These are phyloP conservation scores for Alternaria alternata DNA, from an alignment of 2,329 filamentous ascomycete genomes.

Conservation along the genomic window DNA sequence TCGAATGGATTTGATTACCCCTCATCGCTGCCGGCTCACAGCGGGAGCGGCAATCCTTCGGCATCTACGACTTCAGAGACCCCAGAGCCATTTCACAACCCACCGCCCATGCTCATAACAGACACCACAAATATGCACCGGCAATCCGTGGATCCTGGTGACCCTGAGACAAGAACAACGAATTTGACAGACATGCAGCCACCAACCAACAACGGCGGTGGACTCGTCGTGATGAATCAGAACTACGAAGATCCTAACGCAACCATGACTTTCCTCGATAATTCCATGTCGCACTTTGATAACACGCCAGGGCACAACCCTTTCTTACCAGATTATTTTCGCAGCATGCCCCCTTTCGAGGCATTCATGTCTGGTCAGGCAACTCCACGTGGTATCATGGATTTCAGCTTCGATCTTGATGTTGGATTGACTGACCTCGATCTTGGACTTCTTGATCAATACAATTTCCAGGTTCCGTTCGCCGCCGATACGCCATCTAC, in stretches of 20 bases:
- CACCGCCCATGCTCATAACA: conserved; percentile 9
- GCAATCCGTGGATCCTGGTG: background rate
- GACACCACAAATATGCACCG: background rate
- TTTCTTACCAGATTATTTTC: conserved; percentile 39
- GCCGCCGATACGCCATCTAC: conserved; percentile 40
- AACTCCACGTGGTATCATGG: conserved; percentile 56
- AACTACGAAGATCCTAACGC: conserved; percentile 14
- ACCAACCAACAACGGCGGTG: conserved; percentile 7
- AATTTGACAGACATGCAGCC: conserved; percentile 14
- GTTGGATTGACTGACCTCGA: conserved; percentile 57
- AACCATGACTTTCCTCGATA: conserved; percentile 26
- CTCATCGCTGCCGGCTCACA: conserved; percentile 16
- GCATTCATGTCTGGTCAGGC: conserved; percentile 47
- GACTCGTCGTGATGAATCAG: conserved; percentile 13
- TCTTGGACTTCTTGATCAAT: conserved; percentile 55
- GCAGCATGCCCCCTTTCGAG: conserved; percentile 42
- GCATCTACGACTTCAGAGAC: conserved; percentile 15
- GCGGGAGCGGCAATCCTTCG: conserved; percentile 7
- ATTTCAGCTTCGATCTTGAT: conserved; percentile 56
- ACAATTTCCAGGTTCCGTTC: conserved; percentile 56
- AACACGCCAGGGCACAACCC: conserved; percentile 26
- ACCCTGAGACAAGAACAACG: conserved; percentile 1
- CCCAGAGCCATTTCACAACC: conserved; percentile 8
- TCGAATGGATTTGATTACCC: conserved; percentile 36
- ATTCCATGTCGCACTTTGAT: conserved; percentile 23